Percentiles rank a stretch among this genome's conserved stretches.
Conservation (phyloP, 2,329 filamentous ascomycete genomes). For the Thielaviopsis musarum region DNA sequence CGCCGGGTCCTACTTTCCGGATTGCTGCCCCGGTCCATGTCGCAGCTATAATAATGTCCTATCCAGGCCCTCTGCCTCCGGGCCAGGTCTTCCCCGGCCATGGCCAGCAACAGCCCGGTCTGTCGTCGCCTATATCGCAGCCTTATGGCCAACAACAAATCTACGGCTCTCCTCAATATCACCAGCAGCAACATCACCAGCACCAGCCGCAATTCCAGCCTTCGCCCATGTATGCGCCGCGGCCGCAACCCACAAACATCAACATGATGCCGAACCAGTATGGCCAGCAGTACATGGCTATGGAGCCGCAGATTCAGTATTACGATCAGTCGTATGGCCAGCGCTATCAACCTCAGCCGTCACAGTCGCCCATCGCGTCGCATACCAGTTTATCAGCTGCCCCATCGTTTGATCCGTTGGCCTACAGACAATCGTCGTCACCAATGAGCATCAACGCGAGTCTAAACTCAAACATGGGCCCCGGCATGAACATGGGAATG, state of each 20-base stretch:
- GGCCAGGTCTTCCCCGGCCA: constrained; percentile 17
- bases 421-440: constrained; percentile 21
- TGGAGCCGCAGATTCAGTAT: constrained; percentile 7
- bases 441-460: constrained; percentile 18
- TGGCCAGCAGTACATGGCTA: constrained; percentile 2
- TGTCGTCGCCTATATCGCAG: constrained; percentile 13
- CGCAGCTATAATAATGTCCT: constrained; percentile 22
- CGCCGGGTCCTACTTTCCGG: background rate
- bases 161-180: constrained; percentile 14
- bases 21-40: constrained; percentile 10
- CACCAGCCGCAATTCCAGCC: constrained; percentile 17
- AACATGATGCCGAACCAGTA: constrained; percentile 16
- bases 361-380: background rate
- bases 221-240: constrained; percentile 11
- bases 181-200: constrained; percentile 22
- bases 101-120: constrained; percentile 16
- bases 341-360: background rate
- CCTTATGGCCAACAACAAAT: constrained; percentile 13
- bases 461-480: constrained; percentile 17
- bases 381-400: background rate
- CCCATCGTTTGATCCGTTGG: constrained; percentile 15
- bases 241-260: constrained; percentile 13
- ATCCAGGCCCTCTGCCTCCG: constrained; percentile 19
- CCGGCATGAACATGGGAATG: constrained; percentile 7
- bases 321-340: constrained; percentile 5